A percentile compares a stretch with the other conserved stretches of the same genome.
phyloP scores from a whole-genome alignment of 331 rosid genomes.

The Dryas integrifolia region DNA sequence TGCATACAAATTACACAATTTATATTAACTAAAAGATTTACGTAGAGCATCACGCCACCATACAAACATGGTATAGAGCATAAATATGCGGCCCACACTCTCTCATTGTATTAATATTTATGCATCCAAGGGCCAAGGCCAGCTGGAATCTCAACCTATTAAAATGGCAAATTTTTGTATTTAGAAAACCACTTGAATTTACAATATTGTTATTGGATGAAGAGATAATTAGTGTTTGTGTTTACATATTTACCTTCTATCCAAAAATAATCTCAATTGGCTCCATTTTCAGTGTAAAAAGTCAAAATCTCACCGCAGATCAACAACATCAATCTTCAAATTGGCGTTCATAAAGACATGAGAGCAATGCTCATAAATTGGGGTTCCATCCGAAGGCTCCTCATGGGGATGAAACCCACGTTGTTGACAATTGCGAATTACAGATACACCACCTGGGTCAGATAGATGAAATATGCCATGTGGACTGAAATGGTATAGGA shows the following conservation, averaged over 20 bases:
- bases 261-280: conserved; percentile 16
- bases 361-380: conserved; percentile 95
- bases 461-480: conserved; percentile 97
- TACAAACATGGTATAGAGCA: too few species aligned
- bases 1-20: too few species aligned
- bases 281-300: neutral
- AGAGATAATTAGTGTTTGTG: conserved; percentile 17
- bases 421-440: conserved; percentile 83
- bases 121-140: too few species aligned
- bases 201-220: conserved; percentile 16
- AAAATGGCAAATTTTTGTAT: too few species aligned
- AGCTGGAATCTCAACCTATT: too few species aligned
- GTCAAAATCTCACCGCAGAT: conserved; percentile 57
- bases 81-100: too few species aligned
- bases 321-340: conserved; percentile 64
- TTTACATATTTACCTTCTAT: conserved; percentile 30
- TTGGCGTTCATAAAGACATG: conserved; percentile 85
- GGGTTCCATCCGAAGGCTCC: conserved; percentile 80
- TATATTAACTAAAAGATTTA: too few species aligned
- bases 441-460: conserved; percentile 85
- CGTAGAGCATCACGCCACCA: too few species aligned
- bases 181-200: conserved; percentile 26
- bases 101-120: too few species aligned
- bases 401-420: conserved; percentile 99
- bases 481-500: conserved; percentile 60